phyloP scores from a whole-genome alignment of 306 rosid species.

The Sechiopsis laciniata region DNA sequence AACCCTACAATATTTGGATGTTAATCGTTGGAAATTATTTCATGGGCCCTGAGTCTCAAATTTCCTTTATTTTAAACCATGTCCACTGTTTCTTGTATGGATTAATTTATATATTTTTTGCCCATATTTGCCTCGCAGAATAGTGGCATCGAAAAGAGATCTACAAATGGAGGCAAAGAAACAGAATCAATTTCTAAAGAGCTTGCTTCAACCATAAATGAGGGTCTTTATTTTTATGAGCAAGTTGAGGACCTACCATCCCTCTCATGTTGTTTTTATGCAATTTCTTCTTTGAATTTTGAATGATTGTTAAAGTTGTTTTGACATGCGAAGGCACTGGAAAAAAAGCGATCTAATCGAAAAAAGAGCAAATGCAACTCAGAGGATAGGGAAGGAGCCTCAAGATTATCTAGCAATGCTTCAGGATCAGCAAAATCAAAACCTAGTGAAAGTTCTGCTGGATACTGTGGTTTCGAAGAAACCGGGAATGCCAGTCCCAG shows the following conservation, averaged over 20 bases:
- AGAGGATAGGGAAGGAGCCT: constrained; percentile 56
- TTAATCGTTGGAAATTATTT: too few relatives aligned
- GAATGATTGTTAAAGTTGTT: not conserved
- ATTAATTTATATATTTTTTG: not conserved
- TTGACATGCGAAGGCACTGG: constrained; percentile 61
- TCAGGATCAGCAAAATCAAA: constrained; percentile 53
- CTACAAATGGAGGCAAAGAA: constrained; percentile 39
- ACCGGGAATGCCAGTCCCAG: constrained; percentile 51
- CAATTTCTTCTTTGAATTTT: not conserved
- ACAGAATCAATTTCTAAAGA: constrained; percentile 72
- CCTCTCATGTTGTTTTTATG: constrained; percentile 7
- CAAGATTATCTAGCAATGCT: constrained; percentile 39
- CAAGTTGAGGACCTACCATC: constrained; percentile 51
- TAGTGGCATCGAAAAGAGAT: constrained; percentile 40
- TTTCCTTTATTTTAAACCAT: not conserved
- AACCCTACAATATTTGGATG: too few relatives aligned
- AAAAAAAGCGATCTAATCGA: constrained; percentile 51
- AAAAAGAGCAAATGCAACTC: constrained; percentile 46
- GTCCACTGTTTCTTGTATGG: too few relatives aligned
- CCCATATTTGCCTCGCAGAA: constrained; percentile 41
- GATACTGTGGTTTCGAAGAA: constrained; percentile 45
- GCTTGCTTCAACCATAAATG: constrained; percentile 84
- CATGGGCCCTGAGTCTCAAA: not conserved
- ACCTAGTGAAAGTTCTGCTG: constrained; percentile 41
- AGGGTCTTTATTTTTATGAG: constrained; percentile 85